Evolutionary conservation across 345 rosid genomes (phyloP).

Genomic region (Balakata baccata): DNA sequence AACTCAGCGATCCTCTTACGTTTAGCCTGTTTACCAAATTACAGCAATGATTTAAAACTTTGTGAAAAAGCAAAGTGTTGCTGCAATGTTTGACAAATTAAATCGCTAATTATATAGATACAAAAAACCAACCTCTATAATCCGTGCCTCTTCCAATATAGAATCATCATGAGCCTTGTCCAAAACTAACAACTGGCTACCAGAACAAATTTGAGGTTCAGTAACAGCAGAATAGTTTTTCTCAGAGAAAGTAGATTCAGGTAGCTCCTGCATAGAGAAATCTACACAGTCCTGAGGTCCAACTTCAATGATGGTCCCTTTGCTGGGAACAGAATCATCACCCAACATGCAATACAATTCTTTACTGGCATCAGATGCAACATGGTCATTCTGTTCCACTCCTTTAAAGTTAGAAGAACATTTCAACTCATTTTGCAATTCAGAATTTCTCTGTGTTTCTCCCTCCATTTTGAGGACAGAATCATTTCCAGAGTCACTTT

Average conservation of each 20-base stretch:
- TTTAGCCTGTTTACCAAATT: constrained; percentile 62
- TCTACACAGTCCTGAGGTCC: constrained; percentile 35
- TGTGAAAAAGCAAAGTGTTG: constrained; percentile 13
- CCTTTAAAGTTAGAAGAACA: constrained; percentile 33
- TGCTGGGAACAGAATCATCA: constrained; percentile 31
- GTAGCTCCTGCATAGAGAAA: constrained; percentile 30
- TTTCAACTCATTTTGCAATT: constrained; percentile 42
- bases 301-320: constrained; percentile 28
- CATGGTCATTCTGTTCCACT: constrained; percentile 35
- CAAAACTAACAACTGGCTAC: constrained; percentile 33
- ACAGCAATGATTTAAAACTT: constrained; percentile 24
- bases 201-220: constrained; percentile 47
- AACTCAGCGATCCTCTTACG: constrained; percentile 80
- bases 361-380: constrained; percentile 38
- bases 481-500: constrained; percentile 28
- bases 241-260: constrained; percentile 22
- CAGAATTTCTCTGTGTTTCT: constrained; percentile 36
- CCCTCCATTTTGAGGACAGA: constrained; percentile 43
- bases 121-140: constrained; percentile 59
- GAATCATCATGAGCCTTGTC: constrained; percentile 75
- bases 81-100: constrained; percentile 17
- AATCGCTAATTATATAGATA: constrained; percentile 15
- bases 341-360: constrained; percentile 27
- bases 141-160: constrained; percentile 83
- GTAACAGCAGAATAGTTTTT: constrained; percentile 31